These are phyloP conservation scores for Diaporthe aspalathi DNA, from an alignment of 2,329 filamentous ascomycete genomes.

Conservation along the genomic window DNA sequence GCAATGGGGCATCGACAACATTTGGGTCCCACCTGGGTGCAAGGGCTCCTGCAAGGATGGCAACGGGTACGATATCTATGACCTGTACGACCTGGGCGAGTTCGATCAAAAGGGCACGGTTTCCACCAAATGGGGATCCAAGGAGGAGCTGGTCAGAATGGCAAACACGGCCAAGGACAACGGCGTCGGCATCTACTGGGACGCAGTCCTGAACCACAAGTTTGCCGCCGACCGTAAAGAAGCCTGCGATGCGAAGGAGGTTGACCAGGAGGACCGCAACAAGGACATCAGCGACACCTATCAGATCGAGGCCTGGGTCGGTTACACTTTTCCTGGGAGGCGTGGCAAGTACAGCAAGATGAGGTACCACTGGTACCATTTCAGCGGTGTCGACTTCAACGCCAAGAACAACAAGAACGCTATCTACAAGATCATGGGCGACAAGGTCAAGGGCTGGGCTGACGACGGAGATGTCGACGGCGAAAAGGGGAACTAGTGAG, in stretches of 20 bases:
- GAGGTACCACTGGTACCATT: slow-evolving; percentile 78
- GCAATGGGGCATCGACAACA: slow-evolving; percentile 70
- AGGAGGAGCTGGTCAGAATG: slow-evolving; percentile 69
- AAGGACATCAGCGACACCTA: slow-evolving; percentile 67
- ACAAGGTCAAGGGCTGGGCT: slow-evolving; percentile 72
- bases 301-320: slow-evolving; percentile 77
- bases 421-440: slow-evolving; percentile 75
- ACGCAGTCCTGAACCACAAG: slow-evolving; percentile 80
- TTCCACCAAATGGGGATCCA: slow-evolving; percentile 77
- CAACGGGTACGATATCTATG: slow-evolving; percentile 78
- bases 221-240: slow-evolving; percentile 77
- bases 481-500: slow-evolving; percentile 71
- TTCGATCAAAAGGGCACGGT: slow-evolving; percentile 77
- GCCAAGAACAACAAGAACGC: slow-evolving; percentile 67
- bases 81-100: slow-evolving; percentile 76
- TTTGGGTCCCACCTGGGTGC: slow-evolving; percentile 79
- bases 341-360: slow-evolving; percentile 69
- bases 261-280: slow-evolving; percentile 70
- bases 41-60: slow-evolving; percentile 73
- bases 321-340: slow-evolving; percentile 75
- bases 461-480: slow-evolving; percentile 66
- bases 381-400: slow-evolving; percentile 77
- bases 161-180: slow-evolving; percentile 63
- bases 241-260: slow-evolving; percentile 71
- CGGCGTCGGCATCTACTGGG: slow-evolving; percentile 74